Base-by-base conservation (phyloP, 2,329 filamentous ascomycete genomes). In the Hymenoscyphus linearis region DNA sequence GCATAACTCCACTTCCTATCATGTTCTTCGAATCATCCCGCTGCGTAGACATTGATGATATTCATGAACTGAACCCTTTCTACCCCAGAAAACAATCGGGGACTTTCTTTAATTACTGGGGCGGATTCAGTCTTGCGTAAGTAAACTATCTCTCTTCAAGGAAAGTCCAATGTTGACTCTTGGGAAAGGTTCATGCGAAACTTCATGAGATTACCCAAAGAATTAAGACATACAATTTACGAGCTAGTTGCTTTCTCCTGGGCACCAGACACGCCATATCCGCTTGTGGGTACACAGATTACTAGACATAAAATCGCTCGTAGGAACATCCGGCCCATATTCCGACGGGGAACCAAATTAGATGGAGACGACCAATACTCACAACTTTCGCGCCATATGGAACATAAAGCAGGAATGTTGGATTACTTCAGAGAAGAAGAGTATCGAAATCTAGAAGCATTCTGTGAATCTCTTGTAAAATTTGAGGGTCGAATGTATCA, bases 381-480 rank as follows among this genome's bases (percentile, higher is more conserved):
- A 14, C 18, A 31, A 10, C n/a, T n/a, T 10, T 25, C 26, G 9
- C 4, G 18, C 47, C 22, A 52, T 9, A 5, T 31, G 10, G 12
- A 50, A 3, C 14, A 58, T 16, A 26, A 22, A 22, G 36, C 44
- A 3, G 57, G 57, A 25, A 52, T 59, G 47, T n/a, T 59, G n/a
- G 57, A 59, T 25, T 59, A 52, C 18, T 59, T 59, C 18, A 59
- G 53, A 27, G 44, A 59, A n/a, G 14, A 16, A 9, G 57, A 59
- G 35, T 59, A 37, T 18, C 44, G 57, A 22, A 22, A 35, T 16
- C 9, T 59, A 2, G 31, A 37, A 14, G 44, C 40, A 12, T 59
- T 59, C 5, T n/a, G 34, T 12, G 25, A 4, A 1, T 12, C 47
- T 26, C 35, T 59, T 14, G 44, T 16, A 3, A 16, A 10, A 13